Evolutionary conservation across 345 rosid genomes (phyloP).

Genomic region (Citrus australasica): DNA sequence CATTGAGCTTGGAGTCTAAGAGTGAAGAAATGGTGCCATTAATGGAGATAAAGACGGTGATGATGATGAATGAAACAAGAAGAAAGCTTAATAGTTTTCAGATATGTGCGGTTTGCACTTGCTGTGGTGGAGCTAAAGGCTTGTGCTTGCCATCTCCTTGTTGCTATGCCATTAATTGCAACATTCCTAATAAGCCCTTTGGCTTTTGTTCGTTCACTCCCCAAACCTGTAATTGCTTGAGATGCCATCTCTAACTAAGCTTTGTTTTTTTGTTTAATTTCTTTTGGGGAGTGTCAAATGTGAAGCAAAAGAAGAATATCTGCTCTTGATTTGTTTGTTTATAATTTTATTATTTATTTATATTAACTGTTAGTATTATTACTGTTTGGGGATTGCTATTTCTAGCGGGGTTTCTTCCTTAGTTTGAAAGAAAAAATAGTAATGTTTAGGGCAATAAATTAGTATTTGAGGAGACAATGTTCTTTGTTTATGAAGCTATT

Average conservation of each 20-base stretch:
- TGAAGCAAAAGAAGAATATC: slow-evolving; percentile 46
- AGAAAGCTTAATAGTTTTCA: slow-evolving; percentile 80
- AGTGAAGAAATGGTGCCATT: slow-evolving; percentile 46
- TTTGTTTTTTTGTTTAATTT: slow-evolving; percentile 18
- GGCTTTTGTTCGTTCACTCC: slow-evolving; percentile 98
- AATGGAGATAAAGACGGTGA: slow-evolving; percentile 49
- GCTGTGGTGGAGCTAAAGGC: slow-evolving; percentile 88
- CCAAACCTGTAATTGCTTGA: slow-evolving; percentile 89
- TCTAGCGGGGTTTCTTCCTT: slow-evolving; percentile 35
- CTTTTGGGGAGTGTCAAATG: slow-evolving; percentile 36
- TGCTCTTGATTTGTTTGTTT: slow-evolving; percentile 54
- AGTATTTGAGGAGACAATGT: slow-evolving; percentile 19
- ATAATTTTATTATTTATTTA: slow-evolving; percentile 28
- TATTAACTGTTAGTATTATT: neutral
- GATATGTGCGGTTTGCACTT: slow-evolving; percentile 91
- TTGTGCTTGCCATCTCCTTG: slow-evolving; percentile 86
- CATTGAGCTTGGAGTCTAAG: slow-evolving; percentile 24
- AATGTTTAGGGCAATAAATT: slow-evolving; percentile 21
- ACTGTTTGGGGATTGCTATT: slow-evolving; percentile 27
- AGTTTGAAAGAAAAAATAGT: slow-evolving; percentile 20
- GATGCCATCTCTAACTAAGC: slow-evolving; percentile 65
- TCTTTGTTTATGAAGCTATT: slow-evolving; percentile 18
- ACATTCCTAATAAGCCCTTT: slow-evolving; percentile 92
- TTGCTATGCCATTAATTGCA: slow-evolving; percentile 96
- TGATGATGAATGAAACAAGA: slow-evolving; percentile 75